Evolutionary conservation across 257 asterid species (phyloP), one percentile per base, ranked within the genome.

Genomic region (Jacaranda mimosifolia): DNA sequence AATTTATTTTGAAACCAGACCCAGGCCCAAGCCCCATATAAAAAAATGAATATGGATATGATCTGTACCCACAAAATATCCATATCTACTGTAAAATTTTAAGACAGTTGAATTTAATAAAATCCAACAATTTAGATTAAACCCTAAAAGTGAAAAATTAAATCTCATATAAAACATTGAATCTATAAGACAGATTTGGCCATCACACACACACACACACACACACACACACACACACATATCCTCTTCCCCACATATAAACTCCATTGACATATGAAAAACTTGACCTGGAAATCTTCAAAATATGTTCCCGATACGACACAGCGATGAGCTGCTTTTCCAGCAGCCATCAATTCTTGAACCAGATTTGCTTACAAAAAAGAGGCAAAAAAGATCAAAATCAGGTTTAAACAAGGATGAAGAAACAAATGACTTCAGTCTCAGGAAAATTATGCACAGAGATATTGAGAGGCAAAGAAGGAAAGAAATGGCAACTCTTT

Each of bases 381-480:
- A 82, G 53, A 74, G 86, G 76, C 38, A 57, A 69, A 69, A 63
- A 67, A 38, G 14, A 6, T 15, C 77, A 56, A 56, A 45, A 68
- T 60, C 74, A 56, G 51, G 12, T 36, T 15, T 3, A 49, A 65
- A 59, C 21, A 1, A 58, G 15, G 63, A 11, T 79, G 77, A 77
- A 35, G 86, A 48, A 63, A 62, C 15, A 3, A 53, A 73, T 26
- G 81, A 63, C 11, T 6, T 36, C 3, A 69, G 77, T 66, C 19
- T 55, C n/a, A 83, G 55, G 81, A 89, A 83, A 75, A 67, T 73
- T 7, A 64, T 76, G 39, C 93, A 90, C 60, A 84, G 92, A 79
- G 91, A 87, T 11, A 72, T 80, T 26, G 97, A 91, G 79, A 76
- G 93, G 42, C 88, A 87, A 53, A 86, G 97, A 57, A 83, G 91